Evolutionary conservation across 805 yeast genomes (phyloP), one percentile per base, ranked within the genome.

Genomic region (Tetrapisispora iriomotensis): DNA sequence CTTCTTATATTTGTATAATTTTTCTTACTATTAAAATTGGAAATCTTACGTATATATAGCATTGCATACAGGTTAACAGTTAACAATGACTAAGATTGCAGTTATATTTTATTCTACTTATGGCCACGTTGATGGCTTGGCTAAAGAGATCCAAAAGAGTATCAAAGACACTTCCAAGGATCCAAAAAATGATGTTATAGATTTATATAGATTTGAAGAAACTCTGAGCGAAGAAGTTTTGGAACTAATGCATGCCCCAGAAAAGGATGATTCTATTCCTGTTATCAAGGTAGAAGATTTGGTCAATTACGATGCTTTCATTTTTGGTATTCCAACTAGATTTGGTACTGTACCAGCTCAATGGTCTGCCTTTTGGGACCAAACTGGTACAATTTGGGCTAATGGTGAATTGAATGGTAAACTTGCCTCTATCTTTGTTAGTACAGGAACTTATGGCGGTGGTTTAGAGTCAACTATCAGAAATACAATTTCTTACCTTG

Each of bases 281-380:
- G 58, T 73, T 41, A 83, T 83, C 26, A 68, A 78, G 6, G 50
- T 62, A 4, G 79, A 72, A 9, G 71, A 74, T 3, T 67, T 85
- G 49, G 59, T 61, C 20, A 64, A 71, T 43, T 82, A 79, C 65
- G 94, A 83, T 55, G 87, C 77, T 12, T 78, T 79, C 58, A 47
- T 83, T 45, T 79, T 83, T 50, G 94, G 94, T 49, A 58, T 82
- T 42, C 92, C 94, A 48, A 82, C 94, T 26, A 72, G 94, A 61
- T 84, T 56, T 58, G 94, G 94, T 50, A 72, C 68, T 58, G 65
- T 74, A 58, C 86, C 94, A 37, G 76, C 84, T 21, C 94, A 84
- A 64, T 77, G 81, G 74, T 70, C 74, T 49, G 60, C 79, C 6
- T 84, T 81, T 66, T 78, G 85, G 80, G 94, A 79, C 56, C 62